Evolutionary conservation across 2,329 filamentous ascomycete species (phyloP).

Genomic region (Fusarium piperis): DNA sequence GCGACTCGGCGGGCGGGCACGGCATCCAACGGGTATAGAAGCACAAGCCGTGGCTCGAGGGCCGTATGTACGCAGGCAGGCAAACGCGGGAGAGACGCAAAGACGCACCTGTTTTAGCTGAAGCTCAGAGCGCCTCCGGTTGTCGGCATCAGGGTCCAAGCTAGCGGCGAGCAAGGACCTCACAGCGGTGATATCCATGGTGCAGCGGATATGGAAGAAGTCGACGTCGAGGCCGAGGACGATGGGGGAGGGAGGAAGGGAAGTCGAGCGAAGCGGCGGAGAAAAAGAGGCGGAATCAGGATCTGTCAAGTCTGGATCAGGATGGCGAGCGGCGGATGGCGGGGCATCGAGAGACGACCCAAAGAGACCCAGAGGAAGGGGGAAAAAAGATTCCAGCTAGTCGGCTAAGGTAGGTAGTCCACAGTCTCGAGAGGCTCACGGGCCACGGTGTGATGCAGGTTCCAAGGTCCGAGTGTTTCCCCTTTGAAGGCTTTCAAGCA

Average conservation of each 20-base stretch:
- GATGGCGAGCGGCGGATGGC: slow-evolving; percentile 43
- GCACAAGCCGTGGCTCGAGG: slow-evolving; percentile 15
- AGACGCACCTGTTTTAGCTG: slow-evolving; percentile 81
- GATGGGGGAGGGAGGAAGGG: slow-evolving; percentile 35
- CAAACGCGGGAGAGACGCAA: slow-evolving; percentile 8
- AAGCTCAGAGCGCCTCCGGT: slow-evolving; percentile 79
- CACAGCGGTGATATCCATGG: slow-evolving; percentile 80
- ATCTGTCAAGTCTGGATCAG: slow-evolving; percentile 45
- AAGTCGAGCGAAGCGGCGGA: slow-evolving; percentile 13
- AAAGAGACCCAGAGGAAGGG: slow-evolving; percentile 32
- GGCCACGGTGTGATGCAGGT: slow-evolving; percentile 22
- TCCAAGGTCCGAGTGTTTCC: slow-evolving; percentile 14
- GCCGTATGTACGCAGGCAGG: slow-evolving; percentile 1
- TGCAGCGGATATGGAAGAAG: slow-evolving; percentile 34
- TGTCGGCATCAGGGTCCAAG: slow-evolving; percentile 78
- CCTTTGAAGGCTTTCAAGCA: slow-evolving; percentile 10
- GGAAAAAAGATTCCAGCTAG: slow-evolving; percentile 8
- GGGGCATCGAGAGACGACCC: slow-evolving; percentile 42
- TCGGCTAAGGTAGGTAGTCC: slow-evolving; percentile 17
- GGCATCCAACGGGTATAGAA: not conserved
- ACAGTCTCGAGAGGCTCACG: slow-evolving; percentile 30
- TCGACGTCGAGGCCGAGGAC: slow-evolving; percentile 40
- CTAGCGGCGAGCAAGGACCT: slow-evolving; percentile 81
- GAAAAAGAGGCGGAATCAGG: slow-evolving; percentile 41
- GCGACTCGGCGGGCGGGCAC: not conserved